Evolutionary conservation across 495 filamentous ascomycete genomes (phyloP).

Genomic region (Chlorociboria aeruginascens): DNA sequence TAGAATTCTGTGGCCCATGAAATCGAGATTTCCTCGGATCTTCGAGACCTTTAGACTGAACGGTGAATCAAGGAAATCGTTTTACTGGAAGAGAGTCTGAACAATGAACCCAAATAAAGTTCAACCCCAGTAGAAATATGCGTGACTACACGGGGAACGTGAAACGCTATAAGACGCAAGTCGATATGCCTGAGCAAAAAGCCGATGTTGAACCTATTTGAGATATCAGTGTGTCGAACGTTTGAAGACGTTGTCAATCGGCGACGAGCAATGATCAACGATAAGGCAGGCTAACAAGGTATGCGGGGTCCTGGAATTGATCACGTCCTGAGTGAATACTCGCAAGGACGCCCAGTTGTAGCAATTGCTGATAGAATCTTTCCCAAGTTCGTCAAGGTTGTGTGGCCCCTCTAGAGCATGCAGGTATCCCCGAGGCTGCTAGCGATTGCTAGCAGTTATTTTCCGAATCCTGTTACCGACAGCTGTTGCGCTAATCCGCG

Average conservation of each 20-base stretch:
- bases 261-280: not conserved
- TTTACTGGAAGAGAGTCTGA: no score
- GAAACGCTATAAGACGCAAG: constrained; percentile 17
- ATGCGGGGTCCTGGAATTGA: not conserved
- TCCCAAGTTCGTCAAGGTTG: not conserved
- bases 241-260: not conserved
- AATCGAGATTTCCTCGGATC: not conserved
- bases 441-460: not conserved
- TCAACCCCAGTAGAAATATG: no score
- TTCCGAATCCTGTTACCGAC: not conserved
- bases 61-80: no score
- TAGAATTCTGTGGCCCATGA: constrained; percentile 12
- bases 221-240: not conserved
- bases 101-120: no score
- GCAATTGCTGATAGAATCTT: not conserved
- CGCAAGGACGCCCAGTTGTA: not conserved
- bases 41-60: no score
- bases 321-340: not conserved
- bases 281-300: not conserved
- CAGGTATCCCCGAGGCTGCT: not conserved
- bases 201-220: not conserved
- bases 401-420: not conserved
- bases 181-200: constrained; percentile 16
- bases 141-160: not conserved
- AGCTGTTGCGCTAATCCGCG: not conserved